A percentile compares a stretch with the other conserved stretches of the same genome.
Evolutionary conservation across 768 basidiomycete genomes (phyloP).

Genomic region (Mrakia gelida): DNA sequence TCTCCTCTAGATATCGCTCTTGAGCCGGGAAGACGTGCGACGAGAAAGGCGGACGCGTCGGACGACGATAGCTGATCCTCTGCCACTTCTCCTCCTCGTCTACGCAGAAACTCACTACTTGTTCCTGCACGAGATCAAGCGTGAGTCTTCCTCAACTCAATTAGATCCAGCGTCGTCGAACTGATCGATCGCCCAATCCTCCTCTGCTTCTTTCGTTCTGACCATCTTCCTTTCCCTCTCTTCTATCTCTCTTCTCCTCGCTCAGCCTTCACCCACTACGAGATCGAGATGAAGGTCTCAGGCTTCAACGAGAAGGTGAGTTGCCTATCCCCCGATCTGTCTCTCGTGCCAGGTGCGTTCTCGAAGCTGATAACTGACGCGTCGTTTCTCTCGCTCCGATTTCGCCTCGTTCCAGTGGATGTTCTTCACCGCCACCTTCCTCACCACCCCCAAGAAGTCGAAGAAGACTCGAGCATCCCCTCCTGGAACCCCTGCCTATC

Average conservation of each 20-base stretch:
- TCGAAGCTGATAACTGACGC: neutral
- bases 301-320: conserved; percentile 17
- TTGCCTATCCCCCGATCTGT: neutral
- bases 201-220: no score
- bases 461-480: neutral
- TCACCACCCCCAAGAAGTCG: neutral
- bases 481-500: neutral
- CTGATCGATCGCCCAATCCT: no score
- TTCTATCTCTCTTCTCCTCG: neutral
- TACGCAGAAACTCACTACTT: conserved; percentile 1
- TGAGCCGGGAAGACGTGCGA: no score
- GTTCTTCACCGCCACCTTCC: neutral
- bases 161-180: no score
- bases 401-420: no score
- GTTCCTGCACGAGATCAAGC: conserved; percentile 10
- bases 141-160: neutral
- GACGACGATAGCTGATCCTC: no score
- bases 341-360: no score
- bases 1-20: neutral
- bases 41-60: neutral
- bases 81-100: no score
- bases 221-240: no score
- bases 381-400: neutral
- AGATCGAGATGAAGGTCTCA: conserved; percentile 9
- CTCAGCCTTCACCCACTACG: neutral